These are phyloP conservation scores for Colletotrichum neosansevieriae DNA, from an alignment of 2,329 filamentous ascomycete species.

Conservation along the genomic window DNA sequence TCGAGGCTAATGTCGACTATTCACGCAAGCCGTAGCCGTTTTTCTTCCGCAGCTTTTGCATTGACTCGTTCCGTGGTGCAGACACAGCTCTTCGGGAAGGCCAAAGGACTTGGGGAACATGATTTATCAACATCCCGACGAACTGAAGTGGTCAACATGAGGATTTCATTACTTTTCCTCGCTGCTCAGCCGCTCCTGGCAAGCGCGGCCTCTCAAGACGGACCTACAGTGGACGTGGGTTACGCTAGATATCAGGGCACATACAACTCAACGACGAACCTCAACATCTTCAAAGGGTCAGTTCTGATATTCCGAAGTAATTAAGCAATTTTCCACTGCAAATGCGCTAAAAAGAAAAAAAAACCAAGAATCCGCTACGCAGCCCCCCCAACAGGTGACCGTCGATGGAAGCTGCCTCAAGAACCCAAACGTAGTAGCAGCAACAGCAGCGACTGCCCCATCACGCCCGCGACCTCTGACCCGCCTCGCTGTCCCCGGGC, in stretches of 20 bases:
- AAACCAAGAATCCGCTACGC: slow-evolving; percentile 21
- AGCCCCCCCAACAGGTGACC: slow-evolving; percentile 12
- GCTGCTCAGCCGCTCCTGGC: not conserved
- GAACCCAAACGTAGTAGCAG: not conserved
- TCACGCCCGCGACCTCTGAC: slow-evolving; percentile 4
- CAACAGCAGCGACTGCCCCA: not conserved
- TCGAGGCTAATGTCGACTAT: too few relatives aligned
- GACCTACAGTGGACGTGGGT: slow-evolving; percentile 8
- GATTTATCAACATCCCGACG: too few relatives aligned
- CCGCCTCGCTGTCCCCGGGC: slow-evolving; percentile 31
- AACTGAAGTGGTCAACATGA: not conserved
- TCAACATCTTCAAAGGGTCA: slow-evolving; percentile 27
- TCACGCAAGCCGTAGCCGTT: too few relatives aligned
- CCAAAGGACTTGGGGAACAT: too few relatives aligned
- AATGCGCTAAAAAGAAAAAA: not conserved
- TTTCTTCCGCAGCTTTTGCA: too few relatives aligned
- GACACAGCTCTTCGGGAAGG: too few relatives aligned
- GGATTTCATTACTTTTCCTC: not conserved
- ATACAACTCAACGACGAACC: slow-evolving; percentile 19
- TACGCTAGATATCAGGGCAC: slow-evolving; percentile 22
- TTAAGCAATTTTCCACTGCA: too few relatives aligned
- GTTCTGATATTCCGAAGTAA: not conserved
- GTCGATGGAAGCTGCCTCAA: slow-evolving; percentile 24
- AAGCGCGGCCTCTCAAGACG: not conserved
- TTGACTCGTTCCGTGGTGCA: too few relatives aligned